These are phyloP conservation scores for Macadamia tetraphylla DNA, from an alignment of 164 flowering plant genomes.

Conservation along the genomic window DNA sequence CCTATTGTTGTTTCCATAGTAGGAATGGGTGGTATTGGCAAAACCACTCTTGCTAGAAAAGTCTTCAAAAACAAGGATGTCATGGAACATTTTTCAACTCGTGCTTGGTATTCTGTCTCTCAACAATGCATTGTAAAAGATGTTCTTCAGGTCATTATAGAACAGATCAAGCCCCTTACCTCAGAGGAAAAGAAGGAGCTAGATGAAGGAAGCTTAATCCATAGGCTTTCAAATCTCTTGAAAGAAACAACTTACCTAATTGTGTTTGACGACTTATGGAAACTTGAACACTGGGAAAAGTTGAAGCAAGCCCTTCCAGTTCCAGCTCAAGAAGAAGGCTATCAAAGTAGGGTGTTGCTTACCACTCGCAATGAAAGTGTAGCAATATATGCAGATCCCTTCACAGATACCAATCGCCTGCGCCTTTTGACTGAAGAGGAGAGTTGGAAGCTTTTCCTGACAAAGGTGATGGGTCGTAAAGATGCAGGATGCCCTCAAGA, in stretches of 20 bases:
- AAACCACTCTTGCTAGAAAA: neutral
- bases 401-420: neutral
- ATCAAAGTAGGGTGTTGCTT: neutral
- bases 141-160: neutral
- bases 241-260: neutral
- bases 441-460: neutral
- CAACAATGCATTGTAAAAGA: neutral
- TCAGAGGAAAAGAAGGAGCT: neutral
- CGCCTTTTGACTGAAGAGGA: neutral
- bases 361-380: neutral
- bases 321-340: neutral
- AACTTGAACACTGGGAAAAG: neutral
- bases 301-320: neutral
- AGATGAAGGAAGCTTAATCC: neutral
- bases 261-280: neutral
- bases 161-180: neutral
- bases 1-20: neutral
- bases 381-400: neutral
- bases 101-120: neutral
- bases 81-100: neutral
- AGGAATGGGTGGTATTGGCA: neutral
- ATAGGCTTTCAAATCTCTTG: neutral
- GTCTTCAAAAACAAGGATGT: neutral
- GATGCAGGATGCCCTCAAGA: neutral
- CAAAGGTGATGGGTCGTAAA: neutral